Evolutionary conservation across 495 filamentous ascomycete genomes (phyloP), one percentile per base, ranked within the genome.

Genomic region (Terfezia boudieri): DNA sequence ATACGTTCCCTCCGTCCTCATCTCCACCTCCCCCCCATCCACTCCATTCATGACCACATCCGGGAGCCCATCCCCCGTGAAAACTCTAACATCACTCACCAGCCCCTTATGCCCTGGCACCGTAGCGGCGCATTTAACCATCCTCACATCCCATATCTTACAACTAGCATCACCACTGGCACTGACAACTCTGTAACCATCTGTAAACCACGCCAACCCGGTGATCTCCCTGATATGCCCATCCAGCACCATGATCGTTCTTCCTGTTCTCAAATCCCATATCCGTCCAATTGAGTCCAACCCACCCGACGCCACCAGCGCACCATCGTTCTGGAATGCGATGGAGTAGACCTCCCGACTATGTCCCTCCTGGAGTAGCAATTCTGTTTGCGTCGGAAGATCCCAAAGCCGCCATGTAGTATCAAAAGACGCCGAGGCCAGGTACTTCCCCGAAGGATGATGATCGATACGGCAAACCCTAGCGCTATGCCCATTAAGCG

Each of bases 391-490:
- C 1, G 80, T 89, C 53, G 84, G 77, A 0, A 95, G 75, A 63
- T 99, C 92, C 92, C 92, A 99, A 55, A 99, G 68, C 23, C 90
- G 78, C 90, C 90, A 99, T 0, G 89, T 94, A 4, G 88, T 95
- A 64, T 99, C 90, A 61, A 85, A 89, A 1, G 86, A 94, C 1
- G 90, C 90, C 0, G 87, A 94, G 1, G 90, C 90, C 22, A 95
- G 75, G 61, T 89, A 95, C 54, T 75, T 73, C 16, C 90, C 89
- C 4, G 84, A 92, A 0, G 90, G 90, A 59, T 99, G 92, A 64
- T 96, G 92, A 58, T 94, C 92, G 43, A 92, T 80, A 54, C 92
- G 76, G 57, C 84, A 88, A 36, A 96, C 89, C 52, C 90, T 81
- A 12, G 80, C 84, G 10, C 76, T 81, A 64, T 96, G 90, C 0